Evolutionary conservation across 2,329 filamentous ascomycete species (phyloP).

Genomic region (Atkinsonella hypoxylon): DNA sequence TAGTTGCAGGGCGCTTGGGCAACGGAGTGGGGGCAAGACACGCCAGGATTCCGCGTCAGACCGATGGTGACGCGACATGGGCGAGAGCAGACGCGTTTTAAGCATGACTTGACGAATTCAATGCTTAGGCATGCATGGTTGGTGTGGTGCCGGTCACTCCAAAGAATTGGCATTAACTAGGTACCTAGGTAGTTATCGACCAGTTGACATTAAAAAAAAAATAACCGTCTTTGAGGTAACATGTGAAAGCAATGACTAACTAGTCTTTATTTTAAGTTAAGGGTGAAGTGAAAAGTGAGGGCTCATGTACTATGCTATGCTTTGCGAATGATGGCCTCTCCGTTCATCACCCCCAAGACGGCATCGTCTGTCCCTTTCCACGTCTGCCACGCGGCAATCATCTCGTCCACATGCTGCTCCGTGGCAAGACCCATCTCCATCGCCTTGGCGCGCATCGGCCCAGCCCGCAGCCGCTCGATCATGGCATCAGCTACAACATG

Average conservation of each 20-base stretch:
- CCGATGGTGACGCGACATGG: not conserved
- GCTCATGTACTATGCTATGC: not conserved
- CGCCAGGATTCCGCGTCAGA: not conserved
- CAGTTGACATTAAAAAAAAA: too few relatives aligned
- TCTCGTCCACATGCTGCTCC: conserved; percentile 14
- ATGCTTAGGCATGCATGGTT: too few relatives aligned
- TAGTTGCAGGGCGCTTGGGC: not conserved
- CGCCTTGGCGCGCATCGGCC: conserved; percentile 14
- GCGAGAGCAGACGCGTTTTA: conserved; percentile 4
- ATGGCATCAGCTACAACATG: conserved; percentile 13
- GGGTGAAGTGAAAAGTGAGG: too few relatives aligned
- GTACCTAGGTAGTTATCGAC: too few relatives aligned
- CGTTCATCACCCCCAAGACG: conserved; percentile 18
- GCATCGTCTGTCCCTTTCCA: conserved; percentile 17
- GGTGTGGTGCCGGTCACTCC: too few relatives aligned
- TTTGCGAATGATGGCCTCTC: conserved; percentile 16
- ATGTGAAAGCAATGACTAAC: too few relatives aligned
- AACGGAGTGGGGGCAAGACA: conserved; percentile 2
- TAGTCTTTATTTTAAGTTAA: too few relatives aligned
- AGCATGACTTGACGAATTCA: too few relatives aligned
- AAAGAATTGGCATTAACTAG: too few relatives aligned
- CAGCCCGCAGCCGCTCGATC: conserved; percentile 13
- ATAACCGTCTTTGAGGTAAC: too few relatives aligned
- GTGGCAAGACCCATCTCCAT: conserved; percentile 15
- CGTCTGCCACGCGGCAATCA: conserved; percentile 17